Conservation (phyloP, 257 asterid species). For the Catharanthus roseus region DNA sequence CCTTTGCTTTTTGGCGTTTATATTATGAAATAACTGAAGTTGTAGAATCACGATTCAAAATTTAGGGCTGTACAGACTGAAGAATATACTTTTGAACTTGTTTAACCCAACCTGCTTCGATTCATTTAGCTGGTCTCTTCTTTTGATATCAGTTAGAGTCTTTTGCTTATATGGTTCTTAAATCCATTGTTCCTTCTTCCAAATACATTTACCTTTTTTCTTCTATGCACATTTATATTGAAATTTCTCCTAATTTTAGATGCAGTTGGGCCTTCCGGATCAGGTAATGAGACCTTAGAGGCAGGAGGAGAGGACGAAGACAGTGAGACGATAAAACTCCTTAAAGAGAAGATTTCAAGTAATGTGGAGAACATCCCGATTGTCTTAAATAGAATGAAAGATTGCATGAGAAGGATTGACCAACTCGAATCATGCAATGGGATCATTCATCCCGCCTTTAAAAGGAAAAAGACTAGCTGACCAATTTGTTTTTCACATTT, state of each 20-base stretch:
- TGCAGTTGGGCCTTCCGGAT: constrained; percentile 16
- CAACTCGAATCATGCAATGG: constrained; percentile 37
- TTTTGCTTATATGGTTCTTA: not conserved
- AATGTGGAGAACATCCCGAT: constrained; percentile 41
- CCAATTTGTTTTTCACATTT: not conserved
- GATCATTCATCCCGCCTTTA: constrained; percentile 57
- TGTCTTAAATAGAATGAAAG: constrained; percentile 63
- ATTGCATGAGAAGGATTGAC: constrained; percentile 52
- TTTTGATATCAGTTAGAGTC: not conserved
- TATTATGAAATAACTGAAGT: not conserved
- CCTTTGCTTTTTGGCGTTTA: not conserved
- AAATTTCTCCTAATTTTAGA: constrained; percentile 15
- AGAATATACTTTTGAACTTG: not conserved
- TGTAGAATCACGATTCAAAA: not conserved
- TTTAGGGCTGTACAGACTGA: not conserved
- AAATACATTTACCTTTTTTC: not conserved
- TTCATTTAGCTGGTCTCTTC: not conserved
- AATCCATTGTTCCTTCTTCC: not conserved
- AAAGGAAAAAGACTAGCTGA: constrained; percentile 49
- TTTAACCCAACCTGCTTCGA: not conserved
- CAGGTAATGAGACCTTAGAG: constrained; percentile 25
- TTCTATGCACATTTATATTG: not conserved
- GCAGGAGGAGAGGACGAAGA: constrained; percentile 24
- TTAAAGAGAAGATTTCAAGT: constrained; percentile 62
- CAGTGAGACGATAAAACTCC: constrained; percentile 42